phyloP scores from a whole-genome alignment of 225 moss, liverwort and hornwort species.

The Physcomitrium patens region DNA sequence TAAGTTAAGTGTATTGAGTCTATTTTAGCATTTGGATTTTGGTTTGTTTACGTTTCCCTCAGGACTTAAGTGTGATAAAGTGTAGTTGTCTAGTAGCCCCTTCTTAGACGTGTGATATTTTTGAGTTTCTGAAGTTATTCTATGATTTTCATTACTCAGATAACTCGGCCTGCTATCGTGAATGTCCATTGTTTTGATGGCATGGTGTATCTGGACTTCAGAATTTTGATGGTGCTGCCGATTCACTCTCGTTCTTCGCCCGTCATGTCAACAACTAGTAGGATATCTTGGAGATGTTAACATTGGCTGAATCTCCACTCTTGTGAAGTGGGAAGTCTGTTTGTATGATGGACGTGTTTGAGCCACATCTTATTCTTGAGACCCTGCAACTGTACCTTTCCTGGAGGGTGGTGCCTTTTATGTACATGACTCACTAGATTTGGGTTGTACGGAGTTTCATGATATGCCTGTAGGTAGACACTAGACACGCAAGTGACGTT shows the following conservation, averaged over 20 bases:
- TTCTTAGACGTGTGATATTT: too few relatives aligned
- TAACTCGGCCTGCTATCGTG: constrained; percentile 3
- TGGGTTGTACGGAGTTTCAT: not conserved
- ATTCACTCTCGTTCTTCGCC: constrained; percentile 32
- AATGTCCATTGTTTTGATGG: constrained; percentile 53
- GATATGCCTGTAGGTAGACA: constrained; percentile 5
- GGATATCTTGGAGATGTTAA: constrained; percentile 31
- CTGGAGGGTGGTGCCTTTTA: constrained; percentile 19
- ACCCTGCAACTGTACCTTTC: constrained; percentile 23
- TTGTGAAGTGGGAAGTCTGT: constrained; percentile 29
- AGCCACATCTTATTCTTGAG: constrained; percentile 31
- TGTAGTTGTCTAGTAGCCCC: too few relatives aligned
- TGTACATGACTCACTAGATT: constrained; percentile 26
- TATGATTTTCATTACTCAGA: not conserved
- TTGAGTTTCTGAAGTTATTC: too few relatives aligned
- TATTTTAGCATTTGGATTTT: too few relatives aligned
- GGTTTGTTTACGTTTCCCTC: too few relatives aligned
- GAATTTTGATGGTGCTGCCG: constrained; percentile 68
- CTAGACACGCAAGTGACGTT: not conserved
- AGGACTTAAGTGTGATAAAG: too few relatives aligned
- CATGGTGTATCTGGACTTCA: constrained; percentile 62
- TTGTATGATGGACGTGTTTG: constrained; percentile 37
- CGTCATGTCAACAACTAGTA: constrained; percentile 29
- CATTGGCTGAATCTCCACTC: constrained; percentile 29
- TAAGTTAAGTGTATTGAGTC: too few relatives aligned